These are phyloP conservation scores for Fraxinus velutina DNA, from an alignment of 305 asterid species.

Conservation along the genomic window DNA sequence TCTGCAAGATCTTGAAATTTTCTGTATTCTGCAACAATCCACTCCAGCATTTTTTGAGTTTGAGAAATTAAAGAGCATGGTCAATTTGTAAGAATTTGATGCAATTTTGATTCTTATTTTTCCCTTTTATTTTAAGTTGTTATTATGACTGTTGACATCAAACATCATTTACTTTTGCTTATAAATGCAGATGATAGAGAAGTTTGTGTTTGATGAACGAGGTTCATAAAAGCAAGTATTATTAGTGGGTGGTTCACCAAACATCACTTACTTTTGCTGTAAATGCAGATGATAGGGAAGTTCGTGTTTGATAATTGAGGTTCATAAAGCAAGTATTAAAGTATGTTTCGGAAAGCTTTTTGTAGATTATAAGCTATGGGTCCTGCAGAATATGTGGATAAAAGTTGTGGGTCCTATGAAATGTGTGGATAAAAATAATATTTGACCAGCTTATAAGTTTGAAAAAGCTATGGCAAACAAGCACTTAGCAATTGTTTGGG, in stretches of 20 bases:
- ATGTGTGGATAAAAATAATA: not conserved
- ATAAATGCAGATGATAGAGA: conserved; percentile 1
- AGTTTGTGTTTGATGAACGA: not conserved
- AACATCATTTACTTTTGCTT: not conserved
- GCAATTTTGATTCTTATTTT: not conserved
- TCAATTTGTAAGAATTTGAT: conserved; percentile 2
- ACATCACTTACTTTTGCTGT: not conserved
- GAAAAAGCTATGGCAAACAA: not conserved
- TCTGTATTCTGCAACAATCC: not conserved
- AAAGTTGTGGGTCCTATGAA: not conserved
- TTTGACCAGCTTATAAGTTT: not conserved
- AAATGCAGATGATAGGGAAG: not conserved
- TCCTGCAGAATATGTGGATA: not conserved
- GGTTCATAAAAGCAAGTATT: not conserved
- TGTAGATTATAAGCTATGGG: not conserved
- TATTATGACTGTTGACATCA: not conserved
- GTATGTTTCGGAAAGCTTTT: not conserved
- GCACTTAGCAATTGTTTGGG: not conserved
- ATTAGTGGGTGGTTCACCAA: not conserved
- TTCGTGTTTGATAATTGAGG: not conserved
- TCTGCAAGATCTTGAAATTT: not conserved
- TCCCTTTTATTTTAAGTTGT: not conserved
- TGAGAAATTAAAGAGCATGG: not conserved
- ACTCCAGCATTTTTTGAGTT: not conserved
- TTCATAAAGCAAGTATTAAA: not conserved